Evolutionary conservation across 2,329 filamentous ascomycete species (phyloP).

Genomic region (Talaromyces atroroseus): DNA sequence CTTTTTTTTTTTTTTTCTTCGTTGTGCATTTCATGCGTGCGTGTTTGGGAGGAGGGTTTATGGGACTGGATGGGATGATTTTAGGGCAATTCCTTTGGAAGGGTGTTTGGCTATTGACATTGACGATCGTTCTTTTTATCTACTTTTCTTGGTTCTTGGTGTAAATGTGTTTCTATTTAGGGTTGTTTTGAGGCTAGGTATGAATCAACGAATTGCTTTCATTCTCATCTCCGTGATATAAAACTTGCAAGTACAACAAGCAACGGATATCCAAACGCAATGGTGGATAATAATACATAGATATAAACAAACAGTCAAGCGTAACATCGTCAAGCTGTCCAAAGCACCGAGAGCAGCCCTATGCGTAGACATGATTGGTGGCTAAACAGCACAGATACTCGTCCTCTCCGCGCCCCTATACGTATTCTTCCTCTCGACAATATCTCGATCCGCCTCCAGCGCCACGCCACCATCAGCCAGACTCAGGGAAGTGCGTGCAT

Average conservation of each 20-base stretch:
- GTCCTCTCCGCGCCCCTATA: constrained; percentile 30
- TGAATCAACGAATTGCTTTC: neutral
- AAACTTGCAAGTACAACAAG: neutral
- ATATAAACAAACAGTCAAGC: neutral
- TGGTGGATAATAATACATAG: neutral
- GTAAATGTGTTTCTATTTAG: neutral
- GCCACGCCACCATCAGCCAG: constrained; percentile 14
- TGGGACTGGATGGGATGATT: neutral
- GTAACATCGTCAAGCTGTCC: neutral
- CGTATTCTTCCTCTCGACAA: constrained; percentile 19
- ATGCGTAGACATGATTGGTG: neutral
- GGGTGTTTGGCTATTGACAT: neutral
- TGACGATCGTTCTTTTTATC: neutral
- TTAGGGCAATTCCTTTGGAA: neutral
- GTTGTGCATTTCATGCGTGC: neutral
- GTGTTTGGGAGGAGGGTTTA: neutral
- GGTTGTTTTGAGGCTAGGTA: neutral
- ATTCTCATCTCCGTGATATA: neutral
- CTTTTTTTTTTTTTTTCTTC: neutral
- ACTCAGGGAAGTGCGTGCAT: constrained; percentile 21
- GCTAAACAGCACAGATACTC: constrained; percentile 17
- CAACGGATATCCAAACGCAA: neutral
- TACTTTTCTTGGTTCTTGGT: neutral
- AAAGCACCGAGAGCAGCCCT: too few species aligned
- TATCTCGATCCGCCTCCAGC: constrained; percentile 13